Percentiles rank a stretch among this genome's conserved stretches.
phyloP scores from a whole-genome alignment of 805 yeast species.

The Metschnikowia reukaufii region DNA sequence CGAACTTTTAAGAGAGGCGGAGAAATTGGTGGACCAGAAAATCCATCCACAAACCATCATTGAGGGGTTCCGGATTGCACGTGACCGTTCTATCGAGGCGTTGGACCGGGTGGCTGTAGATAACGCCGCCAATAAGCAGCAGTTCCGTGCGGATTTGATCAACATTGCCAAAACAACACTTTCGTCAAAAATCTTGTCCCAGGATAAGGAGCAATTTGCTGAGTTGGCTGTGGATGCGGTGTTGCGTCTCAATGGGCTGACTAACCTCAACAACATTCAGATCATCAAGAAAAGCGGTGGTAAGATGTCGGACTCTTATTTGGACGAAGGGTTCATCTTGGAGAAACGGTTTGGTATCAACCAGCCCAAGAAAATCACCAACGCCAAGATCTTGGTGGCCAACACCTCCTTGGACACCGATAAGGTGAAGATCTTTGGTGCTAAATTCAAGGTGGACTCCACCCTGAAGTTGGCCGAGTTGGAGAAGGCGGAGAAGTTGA shows the following conservation, averaged over 20 bases:
- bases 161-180: conserved; percentile 92
- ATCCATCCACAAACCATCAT: conserved; percentile 98
- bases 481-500: conserved; percentile 90
- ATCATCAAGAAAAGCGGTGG: conserved; percentile 94
- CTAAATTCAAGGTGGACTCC: conserved; percentile 94
- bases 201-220: conserved; percentile 88
- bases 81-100: conserved; percentile 80
- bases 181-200: conserved; percentile 91
- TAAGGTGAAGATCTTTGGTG: conserved; percentile 96
- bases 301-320: conserved; percentile 81
- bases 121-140: conserved; percentile 54
- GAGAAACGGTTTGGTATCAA: conserved; percentile 91
- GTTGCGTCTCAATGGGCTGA: conserved; percentile 79
- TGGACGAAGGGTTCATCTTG: conserved; percentile 94
- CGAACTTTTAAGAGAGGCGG: conserved; percentile 92
- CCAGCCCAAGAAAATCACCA: conserved; percentile 81
- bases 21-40: conserved; percentile 83
- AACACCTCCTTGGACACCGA: conserved; percentile 97
- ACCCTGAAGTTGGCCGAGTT: conserved; percentile 91
- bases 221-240: conserved; percentile 93
- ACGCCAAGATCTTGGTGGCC: conserved; percentile 87
- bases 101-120: conserved; percentile 76
- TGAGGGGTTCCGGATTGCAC: conserved; percentile 90
- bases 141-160: conserved; percentile 72
- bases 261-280: conserved; percentile 89